A percentile compares a stretch with the other conserved stretches of the same genome.
These are phyloP conservation scores for Aspergillus fumigatiaffinis DNA, from an alignment of 2,329 filamentous ascomycete genomes.

Conservation along the genomic window DNA sequence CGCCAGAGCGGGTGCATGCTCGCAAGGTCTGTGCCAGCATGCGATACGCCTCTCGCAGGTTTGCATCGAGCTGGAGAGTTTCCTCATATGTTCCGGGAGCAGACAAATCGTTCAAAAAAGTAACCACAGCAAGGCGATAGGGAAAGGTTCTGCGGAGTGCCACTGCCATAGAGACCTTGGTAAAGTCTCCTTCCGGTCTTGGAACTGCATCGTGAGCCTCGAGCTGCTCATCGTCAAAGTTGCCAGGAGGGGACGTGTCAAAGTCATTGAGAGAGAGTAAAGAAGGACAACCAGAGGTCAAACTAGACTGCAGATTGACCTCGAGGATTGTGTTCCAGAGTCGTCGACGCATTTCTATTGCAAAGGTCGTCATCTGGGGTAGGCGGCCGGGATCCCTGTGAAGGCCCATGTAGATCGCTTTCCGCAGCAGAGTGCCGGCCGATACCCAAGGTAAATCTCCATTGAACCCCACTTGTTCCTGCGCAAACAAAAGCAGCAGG, in stretches of 20 bases:
- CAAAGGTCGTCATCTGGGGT: conserved; percentile 17
- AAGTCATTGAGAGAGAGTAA: conserved; percentile 34
- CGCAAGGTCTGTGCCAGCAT: conserved; percentile 30
- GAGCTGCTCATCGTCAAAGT: conserved; percentile 42
- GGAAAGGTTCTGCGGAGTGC: conserved; percentile 36
- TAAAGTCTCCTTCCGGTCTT: conserved; percentile 26
- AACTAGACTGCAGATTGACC: conserved; percentile 33
- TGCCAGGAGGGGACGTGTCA: conserved; percentile 35
- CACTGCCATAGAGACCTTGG: conserved; percentile 33
- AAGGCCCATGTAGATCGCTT: conserved; percentile 39
- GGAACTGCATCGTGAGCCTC: conserved; percentile 21
- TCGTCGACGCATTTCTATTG: conserved; percentile 25
- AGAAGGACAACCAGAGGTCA: conserved; percentile 34
- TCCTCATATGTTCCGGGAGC: no score
- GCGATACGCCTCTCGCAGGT: conserved; percentile 46
- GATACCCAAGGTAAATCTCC: conserved; percentile 37
- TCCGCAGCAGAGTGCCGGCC: conserved; percentile 34
- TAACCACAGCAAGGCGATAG: conserved; percentile 25
- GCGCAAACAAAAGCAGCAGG: conserved; percentile 37
- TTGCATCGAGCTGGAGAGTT: conserved; percentile 28
- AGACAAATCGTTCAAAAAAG: no score
- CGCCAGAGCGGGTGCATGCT: background rate
- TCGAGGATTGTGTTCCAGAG: conserved; percentile 35
- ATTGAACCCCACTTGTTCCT: conserved; percentile 32
- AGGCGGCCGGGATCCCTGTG: conserved; percentile 38